phyloP scores from a whole-genome alignment of 768 basidiomycete species.

The Lepiota brunneoincarnata region DNA sequence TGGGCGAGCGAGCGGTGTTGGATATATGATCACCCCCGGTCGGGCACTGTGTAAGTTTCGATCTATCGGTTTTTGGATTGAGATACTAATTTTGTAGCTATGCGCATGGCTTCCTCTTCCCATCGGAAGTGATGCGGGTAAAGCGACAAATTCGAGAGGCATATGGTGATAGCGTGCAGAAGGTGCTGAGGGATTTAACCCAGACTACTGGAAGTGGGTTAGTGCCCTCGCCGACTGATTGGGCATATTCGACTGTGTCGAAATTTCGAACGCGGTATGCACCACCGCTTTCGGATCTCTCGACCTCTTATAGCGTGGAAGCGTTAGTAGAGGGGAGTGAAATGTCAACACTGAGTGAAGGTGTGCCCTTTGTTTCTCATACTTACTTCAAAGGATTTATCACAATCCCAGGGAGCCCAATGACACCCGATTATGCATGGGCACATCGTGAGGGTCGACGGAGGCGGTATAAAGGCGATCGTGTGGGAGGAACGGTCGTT shows the following conservation, averaged over 20 bases:
- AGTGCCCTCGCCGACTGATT: conserved; percentile 51
- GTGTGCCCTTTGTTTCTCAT: conserved; percentile 27
- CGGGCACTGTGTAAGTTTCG: conserved; percentile 80
- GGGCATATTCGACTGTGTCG: conserved; percentile 83
- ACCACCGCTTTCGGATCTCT: conserved; percentile 65
- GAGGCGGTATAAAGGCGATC: conserved; percentile 60
- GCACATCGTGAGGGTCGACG: conserved; percentile 65
- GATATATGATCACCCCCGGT: conserved; percentile 97
- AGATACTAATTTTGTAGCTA: conserved; percentile 48
- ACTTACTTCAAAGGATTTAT: conserved; percentile 5
- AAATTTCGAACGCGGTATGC: conserved; percentile 78
- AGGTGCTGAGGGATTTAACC: conserved; percentile 24
- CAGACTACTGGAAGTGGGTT: conserved; percentile 25
- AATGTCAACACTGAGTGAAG: conserved; percentile 71
- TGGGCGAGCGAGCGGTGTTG: conserved; percentile 94
- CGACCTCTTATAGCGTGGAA: conserved; percentile 73
- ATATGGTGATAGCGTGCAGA: conserved; percentile 44
- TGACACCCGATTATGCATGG: conserved; percentile 69
- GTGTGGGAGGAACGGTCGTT: conserved; percentile 89
- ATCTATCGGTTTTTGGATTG: conserved; percentile 7
- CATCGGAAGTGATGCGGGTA: conserved; percentile 77
- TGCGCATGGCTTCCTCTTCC: conserved; percentile 93
- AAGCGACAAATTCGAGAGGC: conserved; percentile 47
- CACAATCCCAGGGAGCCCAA: conserved; percentile 43
- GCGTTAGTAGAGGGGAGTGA: conserved; percentile 91